phyloP scores from a whole-genome alignment of 164 flowering plant genomes.

The Magnolia kwangsiensis region DNA sequence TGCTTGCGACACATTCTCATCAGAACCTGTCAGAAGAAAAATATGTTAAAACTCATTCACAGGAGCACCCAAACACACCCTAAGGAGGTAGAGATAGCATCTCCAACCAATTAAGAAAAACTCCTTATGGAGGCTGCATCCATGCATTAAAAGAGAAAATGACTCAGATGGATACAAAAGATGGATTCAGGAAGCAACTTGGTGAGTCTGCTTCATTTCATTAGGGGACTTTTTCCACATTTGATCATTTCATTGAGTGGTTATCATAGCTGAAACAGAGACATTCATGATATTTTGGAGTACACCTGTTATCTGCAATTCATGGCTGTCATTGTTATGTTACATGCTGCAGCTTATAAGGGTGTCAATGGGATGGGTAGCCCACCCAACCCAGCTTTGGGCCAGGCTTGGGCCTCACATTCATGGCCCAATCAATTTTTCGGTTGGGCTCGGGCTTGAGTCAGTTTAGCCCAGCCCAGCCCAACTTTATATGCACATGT shows the following conservation, averaged over 20 bases:
- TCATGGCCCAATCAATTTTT: too few species aligned
- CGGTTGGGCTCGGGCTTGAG: too few species aligned
- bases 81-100: not conserved
- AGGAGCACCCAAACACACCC: not conserved
- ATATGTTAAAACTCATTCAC: not conserved
- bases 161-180: too few species aligned
- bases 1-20: not conserved
- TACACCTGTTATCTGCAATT: not conserved
- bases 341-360: not conserved
- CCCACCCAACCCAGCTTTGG: too few species aligned
- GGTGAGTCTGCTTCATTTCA: too few species aligned
- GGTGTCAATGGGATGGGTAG: not conserved
- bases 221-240: not conserved
- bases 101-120: not conserved
- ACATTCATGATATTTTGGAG: not conserved
- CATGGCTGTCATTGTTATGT: not conserved
- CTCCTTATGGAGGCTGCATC: not conserved
- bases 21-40: not conserved
- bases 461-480: too few species aligned
- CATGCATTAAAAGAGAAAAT: not conserved
- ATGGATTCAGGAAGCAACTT: not conserved
- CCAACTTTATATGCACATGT: too few species aligned
- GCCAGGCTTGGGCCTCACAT: too few species aligned
- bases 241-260: not conserved
- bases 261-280: too few species aligned